Evolutionary conservation across 2,329 filamentous ascomycete genomes (phyloP), one percentile per base, ranked within the genome.

Genomic region (Delphinella strobiligena): DNA sequence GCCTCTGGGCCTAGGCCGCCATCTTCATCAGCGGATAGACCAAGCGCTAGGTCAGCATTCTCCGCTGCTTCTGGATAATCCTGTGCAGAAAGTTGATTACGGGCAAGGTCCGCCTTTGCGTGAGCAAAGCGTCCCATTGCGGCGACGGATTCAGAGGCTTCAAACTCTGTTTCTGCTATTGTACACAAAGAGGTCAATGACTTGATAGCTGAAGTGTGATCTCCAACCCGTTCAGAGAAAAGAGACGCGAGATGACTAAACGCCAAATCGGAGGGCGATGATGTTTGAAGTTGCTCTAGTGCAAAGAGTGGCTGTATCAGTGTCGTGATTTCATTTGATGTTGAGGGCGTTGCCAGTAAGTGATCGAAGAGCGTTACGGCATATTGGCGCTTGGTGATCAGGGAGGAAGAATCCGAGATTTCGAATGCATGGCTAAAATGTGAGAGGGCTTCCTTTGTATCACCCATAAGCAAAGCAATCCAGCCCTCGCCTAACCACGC

Each of bases 391-490:
- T 87, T 83, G 0, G 80, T 77, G 4, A 86, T 67, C 2, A 79
- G 58, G 0, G 81, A 79, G 0, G 82, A 82, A 0, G 85, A 80
- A 45, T 86, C 83, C 0, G 86, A 79, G 36, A 98, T 89, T 47
- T 93, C 88, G 65, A 94, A 91, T 1, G 91, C 89, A 55, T 98
- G 91, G 1, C 84, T 88, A 54, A 95, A 94, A 8, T 96, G 73
- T 9, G 79, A 78, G 16, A 85, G 72, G 1, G 89, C 88, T 61
- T 95, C 87, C 45, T 74, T 77, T 0, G 64, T 51, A 45, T 93
- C 80, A 1, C 84, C 87, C 36, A 75, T 73, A 19, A 89, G 64
- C 12, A 88, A 68, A 3, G 91, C 87, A 38, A 96, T 72, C 18
- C 94, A 71, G 1, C 85, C 89, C 60, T 96, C 89, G 1, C 91